A percentile compares a stretch with the other conserved stretches of the same genome.
Conservation (phyloP, 148 eudicot species). For the Diospyros kaki region DNA sequence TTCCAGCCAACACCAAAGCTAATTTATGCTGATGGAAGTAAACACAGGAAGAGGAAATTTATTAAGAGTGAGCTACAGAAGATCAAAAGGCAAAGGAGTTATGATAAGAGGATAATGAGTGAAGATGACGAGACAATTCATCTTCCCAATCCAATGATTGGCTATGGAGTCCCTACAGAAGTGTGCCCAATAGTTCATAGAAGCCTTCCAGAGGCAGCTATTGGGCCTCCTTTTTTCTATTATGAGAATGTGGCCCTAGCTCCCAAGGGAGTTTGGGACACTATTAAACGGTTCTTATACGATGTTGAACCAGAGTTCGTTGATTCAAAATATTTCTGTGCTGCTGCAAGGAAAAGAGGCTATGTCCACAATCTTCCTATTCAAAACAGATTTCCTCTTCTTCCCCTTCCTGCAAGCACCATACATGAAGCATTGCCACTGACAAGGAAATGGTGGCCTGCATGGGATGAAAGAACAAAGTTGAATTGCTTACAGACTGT, state of each 20-base stretch:
- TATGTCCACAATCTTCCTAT: constrained; percentile 84
- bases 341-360: constrained; percentile 67
- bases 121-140: constrained; percentile 56
- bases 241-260: constrained; percentile 94
- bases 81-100: constrained; percentile 34
- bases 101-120: constrained; percentile 8
- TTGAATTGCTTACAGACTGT: constrained; percentile 48
- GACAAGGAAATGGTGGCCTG: constrained; percentile 79
- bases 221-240: constrained; percentile 77
- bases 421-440: constrained; percentile 68
- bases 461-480: constrained; percentile 86
- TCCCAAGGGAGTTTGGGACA: constrained; percentile 92
- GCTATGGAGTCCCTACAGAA: constrained; percentile 68
- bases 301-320: constrained; percentile 87
- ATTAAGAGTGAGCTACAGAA: constrained; percentile 15
- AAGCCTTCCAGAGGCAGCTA: constrained; percentile 55
- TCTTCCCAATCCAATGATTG: constrained; percentile 88
- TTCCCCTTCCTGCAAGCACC: constrained; percentile 64
- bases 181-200: constrained; percentile 25
- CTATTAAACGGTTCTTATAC: constrained; percentile 62
- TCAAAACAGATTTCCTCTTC: constrained; percentile 50
- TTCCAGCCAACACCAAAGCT: constrained; percentile 22
- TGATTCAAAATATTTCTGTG: constrained; percentile 35
- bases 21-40: background rate
- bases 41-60: constrained; percentile 50